Evolutionary conservation across 768 basidiomycete species (phyloP).

Genomic region (Auricularia auricula-judae): DNA sequence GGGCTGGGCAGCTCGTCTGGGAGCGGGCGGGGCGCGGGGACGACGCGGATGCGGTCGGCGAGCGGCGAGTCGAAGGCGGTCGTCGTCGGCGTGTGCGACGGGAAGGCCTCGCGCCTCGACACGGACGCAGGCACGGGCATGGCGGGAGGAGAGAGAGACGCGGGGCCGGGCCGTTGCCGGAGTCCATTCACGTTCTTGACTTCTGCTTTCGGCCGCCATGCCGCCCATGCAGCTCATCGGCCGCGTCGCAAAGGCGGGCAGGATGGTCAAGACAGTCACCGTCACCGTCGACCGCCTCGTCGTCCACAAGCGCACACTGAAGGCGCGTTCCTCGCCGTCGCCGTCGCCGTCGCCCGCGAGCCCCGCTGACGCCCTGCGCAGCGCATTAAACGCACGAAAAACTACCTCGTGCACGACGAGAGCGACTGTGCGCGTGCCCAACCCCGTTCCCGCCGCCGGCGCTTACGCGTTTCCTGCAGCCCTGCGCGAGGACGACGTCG

Average conservation of each 20-base stretch:
- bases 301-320: slow-evolving; percentile 63
- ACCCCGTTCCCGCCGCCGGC: slow-evolving; percentile 4
- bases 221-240: slow-evolving; percentile 70
- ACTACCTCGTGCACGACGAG: slow-evolving; percentile 69
- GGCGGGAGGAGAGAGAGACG: not conserved
- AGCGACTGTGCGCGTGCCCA: slow-evolving; percentile 40
- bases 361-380: slow-evolving; percentile 16
- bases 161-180: not conserved
- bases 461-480: slow-evolving; percentile 24
- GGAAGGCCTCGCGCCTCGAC: not conserved
- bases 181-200: not conserved
- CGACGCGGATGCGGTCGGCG: not conserved
- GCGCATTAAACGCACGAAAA: slow-evolving; percentile 67
- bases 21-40: not conserved
- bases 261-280: slow-evolving; percentile 77
- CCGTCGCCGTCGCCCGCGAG: not conserved
- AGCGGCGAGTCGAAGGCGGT: not conserved
- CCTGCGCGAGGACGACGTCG: slow-evolving; percentile 57
- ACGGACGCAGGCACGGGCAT: not conserved
- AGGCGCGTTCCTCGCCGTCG: slow-evolving; percentile 36
- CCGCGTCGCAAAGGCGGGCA: slow-evolving; percentile 67
- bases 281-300: slow-evolving; percentile 70
- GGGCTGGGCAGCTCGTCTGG: not conserved
- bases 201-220: slow-evolving; percentile 28
- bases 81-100: not conserved